These are phyloP conservation scores for Phialemoniopsis sp. DNA, from an alignment of 2,329 filamentous ascomycete genomes.

Conservation along the genomic window DNA sequence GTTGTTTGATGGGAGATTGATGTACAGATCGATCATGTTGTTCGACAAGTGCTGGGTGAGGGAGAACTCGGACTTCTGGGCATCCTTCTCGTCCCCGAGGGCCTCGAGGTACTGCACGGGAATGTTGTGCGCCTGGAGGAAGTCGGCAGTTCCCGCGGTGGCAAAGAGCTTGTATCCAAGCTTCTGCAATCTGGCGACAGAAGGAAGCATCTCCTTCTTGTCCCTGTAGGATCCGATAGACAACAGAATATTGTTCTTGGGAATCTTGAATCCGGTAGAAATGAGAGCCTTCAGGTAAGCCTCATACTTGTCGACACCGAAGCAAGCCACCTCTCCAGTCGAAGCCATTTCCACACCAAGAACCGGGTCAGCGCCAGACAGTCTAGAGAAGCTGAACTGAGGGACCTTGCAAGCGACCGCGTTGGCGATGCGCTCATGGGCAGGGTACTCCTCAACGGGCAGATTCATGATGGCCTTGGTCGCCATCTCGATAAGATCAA, in stretches of 20 bases:
- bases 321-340: conserved; percentile 95
- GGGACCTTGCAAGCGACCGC: conserved; percentile 97
- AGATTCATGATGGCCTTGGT: conserved; percentile 92
- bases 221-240: conserved; percentile 98
- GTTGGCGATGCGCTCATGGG: conserved; percentile 68
- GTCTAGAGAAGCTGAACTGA: conserved; percentile 96
- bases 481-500: conserved; percentile 97
- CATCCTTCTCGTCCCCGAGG: conserved; percentile 70
- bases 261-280: conserved; percentile 93
- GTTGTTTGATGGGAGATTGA: conserved; percentile 98
- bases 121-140: conserved; percentile 87
- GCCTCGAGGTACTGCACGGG: conserved; percentile 92
- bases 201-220: conserved; percentile 94
- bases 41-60: conserved; percentile 94
- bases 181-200: conserved; percentile 82
- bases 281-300: conserved; percentile 95
- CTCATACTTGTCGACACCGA: conserved; percentile 93
- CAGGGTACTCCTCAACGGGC: conserved; percentile 78
- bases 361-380: conserved; percentile 93
- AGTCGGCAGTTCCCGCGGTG: conserved; percentile 94
- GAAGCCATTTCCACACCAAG: conserved; percentile 99
- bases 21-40: conserved; percentile 97
- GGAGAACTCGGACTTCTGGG: conserved; percentile 93
- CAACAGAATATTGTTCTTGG: conserved; percentile 90
- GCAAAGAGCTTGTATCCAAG: conserved; percentile 95